A percentile compares a stretch with the other conserved stretches of the same genome.
Evolutionary conservation across 1,284 basidiomycete genomes (phyloP).

Genomic region (Taiwanofungus camphoratus): DNA sequence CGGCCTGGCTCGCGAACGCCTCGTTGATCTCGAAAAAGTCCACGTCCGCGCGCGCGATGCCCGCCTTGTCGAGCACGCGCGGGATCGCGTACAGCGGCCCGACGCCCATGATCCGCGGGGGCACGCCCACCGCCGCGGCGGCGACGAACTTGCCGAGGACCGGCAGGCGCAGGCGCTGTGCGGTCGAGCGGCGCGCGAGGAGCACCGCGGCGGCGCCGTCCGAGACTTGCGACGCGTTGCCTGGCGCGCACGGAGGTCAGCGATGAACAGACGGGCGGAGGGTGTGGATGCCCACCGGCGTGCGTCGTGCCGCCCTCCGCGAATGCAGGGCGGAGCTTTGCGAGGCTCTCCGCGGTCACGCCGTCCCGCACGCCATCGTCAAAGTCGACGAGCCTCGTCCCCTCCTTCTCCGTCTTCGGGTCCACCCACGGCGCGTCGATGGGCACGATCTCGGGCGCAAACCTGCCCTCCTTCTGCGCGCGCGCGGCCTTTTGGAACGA

Average conservation of each 20-base stretch:
- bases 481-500: constrained; percentile 85
- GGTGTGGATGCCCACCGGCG: constrained; percentile 46
- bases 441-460: constrained; percentile 89
- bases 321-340: constrained; percentile 95
- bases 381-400: constrained; percentile 72
- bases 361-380: constrained; percentile 95
- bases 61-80: constrained; percentile 66
- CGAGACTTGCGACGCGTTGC: constrained; percentile 93
- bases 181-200: constrained; percentile 80
- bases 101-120: constrained; percentile 86
- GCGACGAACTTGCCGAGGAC: constrained; percentile 91
- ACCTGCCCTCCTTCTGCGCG: constrained; percentile 88
- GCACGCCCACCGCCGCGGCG: constrained; percentile 77
- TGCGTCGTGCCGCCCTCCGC: constrained; percentile 86
- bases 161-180: constrained; percentile 85
- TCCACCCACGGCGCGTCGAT: constrained; percentile 73
- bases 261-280: neutral
- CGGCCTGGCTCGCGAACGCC: constrained; percentile 85
- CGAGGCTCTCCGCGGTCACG: constrained; percentile 81
- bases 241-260: constrained; percentile 24
- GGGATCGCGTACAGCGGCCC: constrained; percentile 92
- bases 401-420: constrained; percentile 82
- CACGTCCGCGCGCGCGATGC: constrained; percentile 71
- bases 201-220: constrained; percentile 96
- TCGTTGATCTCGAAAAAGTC: constrained; percentile 97